Evolutionary conservation across 148 eudicot species (phyloP).

Genomic region (Vaccinium myrtillus): DNA sequence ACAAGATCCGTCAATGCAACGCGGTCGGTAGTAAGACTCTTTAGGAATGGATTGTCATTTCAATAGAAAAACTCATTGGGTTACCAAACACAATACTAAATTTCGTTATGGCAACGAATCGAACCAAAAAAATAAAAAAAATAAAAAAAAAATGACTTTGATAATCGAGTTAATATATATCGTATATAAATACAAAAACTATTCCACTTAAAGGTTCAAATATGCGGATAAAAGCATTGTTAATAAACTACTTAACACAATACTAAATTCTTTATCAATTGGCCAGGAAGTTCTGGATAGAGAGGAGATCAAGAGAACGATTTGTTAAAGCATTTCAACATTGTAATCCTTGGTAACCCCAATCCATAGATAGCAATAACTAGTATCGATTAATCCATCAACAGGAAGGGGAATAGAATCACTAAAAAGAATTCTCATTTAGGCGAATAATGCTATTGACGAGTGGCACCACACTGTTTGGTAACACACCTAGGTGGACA

Average conservation of each 20-base stretch:
- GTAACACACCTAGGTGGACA: neutral
- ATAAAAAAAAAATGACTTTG: no score
- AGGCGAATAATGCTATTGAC: neutral
- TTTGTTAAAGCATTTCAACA: neutral
- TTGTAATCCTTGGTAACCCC: neutral
- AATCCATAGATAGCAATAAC: no score
- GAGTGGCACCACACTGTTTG: neutral
- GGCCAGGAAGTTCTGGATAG: neutral
- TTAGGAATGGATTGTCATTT: neutral
- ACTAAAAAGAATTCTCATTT: neutral
- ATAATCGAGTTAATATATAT: no score
- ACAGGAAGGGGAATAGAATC: no score
- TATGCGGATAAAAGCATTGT: no score
- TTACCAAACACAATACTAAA: neutral
- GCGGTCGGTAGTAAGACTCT: conserved; percentile 1
- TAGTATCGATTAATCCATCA: no score
- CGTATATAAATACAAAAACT: no score
- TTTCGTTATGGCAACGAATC: no score
- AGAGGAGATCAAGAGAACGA: neutral
- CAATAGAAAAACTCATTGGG: neutral
- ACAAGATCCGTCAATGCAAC: conserved; percentile 14
- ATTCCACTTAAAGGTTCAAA: no score
- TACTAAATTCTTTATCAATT: neutral
- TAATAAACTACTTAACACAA: no score
- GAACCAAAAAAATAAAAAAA: no score